A percentile compares a stretch with the other conserved stretches of the same genome.
Evolutionary conservation across 2,329 filamentous ascomycete genomes (phyloP).

Genomic region (Penicillium sp.): DNA sequence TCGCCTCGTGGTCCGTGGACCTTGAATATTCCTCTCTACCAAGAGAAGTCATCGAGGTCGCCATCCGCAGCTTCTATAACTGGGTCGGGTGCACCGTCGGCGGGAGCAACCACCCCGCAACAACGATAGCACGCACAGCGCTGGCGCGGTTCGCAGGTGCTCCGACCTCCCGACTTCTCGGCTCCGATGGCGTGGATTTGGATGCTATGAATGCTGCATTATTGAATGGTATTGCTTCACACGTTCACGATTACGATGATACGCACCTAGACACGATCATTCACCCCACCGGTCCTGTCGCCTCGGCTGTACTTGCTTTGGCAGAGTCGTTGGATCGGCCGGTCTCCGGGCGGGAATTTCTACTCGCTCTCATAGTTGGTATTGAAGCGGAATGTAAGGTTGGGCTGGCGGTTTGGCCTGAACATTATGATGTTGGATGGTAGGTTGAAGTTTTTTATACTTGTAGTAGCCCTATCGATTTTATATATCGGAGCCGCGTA

Average conservation of each 20-base stretch:
- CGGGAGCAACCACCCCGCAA: constrained; percentile 54
- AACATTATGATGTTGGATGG: constrained; percentile 62
- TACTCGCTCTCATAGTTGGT: constrained; percentile 57
- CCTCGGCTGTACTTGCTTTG: constrained; percentile 50
- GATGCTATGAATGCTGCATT: constrained; percentile 57
- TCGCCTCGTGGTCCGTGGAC: constrained; percentile 52
- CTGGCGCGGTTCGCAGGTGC: constrained; percentile 44
- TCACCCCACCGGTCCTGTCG: constrained; percentile 58
- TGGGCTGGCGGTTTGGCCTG: constrained; percentile 57
- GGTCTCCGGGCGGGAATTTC: constrained; percentile 52
- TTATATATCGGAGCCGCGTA: too few species aligned
- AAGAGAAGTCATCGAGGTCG: constrained; percentile 46
- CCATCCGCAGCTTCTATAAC: constrained; percentile 57
- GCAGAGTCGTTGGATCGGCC: constrained; percentile 44
- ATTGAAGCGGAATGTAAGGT: constrained; percentile 59
- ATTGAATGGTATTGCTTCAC: constrained; percentile 60
- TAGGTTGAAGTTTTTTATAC: constrained; percentile 2
- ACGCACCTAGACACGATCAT: constrained; percentile 62
- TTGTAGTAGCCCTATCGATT: too few species aligned
- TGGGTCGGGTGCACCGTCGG: constrained; percentile 59
- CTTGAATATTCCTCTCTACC: constrained; percentile 50
- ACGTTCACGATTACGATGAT: constrained; percentile 63
- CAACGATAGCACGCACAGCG: constrained; percentile 41
- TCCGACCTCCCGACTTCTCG: constrained; percentile 43
- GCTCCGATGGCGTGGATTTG: constrained; percentile 40